phyloP scores from a whole-genome alignment of 805 yeast species.

The Candida cerambycidarum region DNA sequence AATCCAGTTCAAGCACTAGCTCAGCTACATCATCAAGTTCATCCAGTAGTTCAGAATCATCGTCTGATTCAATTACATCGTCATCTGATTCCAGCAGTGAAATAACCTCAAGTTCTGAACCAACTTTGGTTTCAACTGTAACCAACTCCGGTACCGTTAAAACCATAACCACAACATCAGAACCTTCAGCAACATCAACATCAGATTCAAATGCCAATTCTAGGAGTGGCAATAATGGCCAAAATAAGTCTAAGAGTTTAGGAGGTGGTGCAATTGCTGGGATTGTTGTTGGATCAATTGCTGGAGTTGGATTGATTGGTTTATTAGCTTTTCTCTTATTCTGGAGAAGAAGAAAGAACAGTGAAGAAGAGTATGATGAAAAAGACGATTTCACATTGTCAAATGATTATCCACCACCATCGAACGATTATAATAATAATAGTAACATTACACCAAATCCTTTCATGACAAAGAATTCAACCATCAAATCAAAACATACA shows the following conservation, averaged over 20 bases:
- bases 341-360: slow-evolving; percentile 36
- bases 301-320: slow-evolving; percentile 32
- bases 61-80: neutral
- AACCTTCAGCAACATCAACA: slow-evolving; percentile 10
- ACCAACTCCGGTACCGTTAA: slow-evolving; percentile 12
- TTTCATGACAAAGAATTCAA: slow-evolving; percentile 22
- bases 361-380: slow-evolving; percentile 39
- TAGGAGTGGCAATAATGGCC: slow-evolving; percentile 7
- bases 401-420: slow-evolving; percentile 20
- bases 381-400: slow-evolving; percentile 36
- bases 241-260: slow-evolving; percentile 15
- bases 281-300: slow-evolving; percentile 41
- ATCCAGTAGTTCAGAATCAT: neutral
- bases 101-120: neutral
- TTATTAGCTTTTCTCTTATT: slow-evolving; percentile 43
- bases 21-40: slow-evolving; percentile 13
- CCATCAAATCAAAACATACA: slow-evolving; percentile 18
- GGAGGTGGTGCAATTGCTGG: slow-evolving; percentile 45
- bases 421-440: slow-evolving; percentile 17
- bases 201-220: slow-evolving; percentile 14
- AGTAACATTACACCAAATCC: slow-evolving; percentile 21
- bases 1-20: slow-evolving; percentile 11
- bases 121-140: slow-evolving; percentile 11
- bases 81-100: neutral
- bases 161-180: slow-evolving; percentile 13